These are phyloP conservation scores for Oidium heveae DNA, from an alignment of 2,329 filamentous ascomycete genomes.

Conservation along the genomic window DNA sequence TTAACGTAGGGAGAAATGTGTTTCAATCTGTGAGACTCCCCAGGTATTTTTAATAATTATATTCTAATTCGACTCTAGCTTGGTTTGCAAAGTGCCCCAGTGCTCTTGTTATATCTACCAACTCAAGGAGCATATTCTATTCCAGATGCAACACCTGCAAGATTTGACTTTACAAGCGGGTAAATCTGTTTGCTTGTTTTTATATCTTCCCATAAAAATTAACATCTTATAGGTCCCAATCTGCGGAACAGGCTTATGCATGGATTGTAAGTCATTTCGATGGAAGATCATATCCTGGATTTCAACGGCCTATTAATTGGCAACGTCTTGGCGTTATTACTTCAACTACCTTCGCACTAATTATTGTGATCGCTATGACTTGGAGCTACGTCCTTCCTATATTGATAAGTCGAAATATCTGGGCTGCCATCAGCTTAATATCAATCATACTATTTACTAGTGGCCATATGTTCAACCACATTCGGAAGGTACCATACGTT, in stretches of 20 bases:
- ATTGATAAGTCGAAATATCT: constrained; percentile 73
- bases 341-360: constrained; percentile 40
- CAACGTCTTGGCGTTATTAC: constrained; percentile 42
- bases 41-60: background rate
- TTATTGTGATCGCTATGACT: constrained; percentile 44
- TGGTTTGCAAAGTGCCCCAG: constrained; percentile 77
- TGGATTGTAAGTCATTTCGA: constrained; percentile 64
- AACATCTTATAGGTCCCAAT: constrained; percentile 29
- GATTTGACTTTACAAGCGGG: constrained; percentile 71
- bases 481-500: constrained; percentile 85
- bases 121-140: constrained; percentile 61
- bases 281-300: constrained; percentile 48
- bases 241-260: constrained; percentile 50
- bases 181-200: constrained; percentile 19
- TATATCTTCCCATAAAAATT: constrained; percentile 2
- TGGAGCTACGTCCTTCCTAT: constrained; percentile 61
- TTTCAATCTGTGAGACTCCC: constrained; percentile 50
- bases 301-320: constrained; percentile 75
- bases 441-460: constrained; percentile 79
- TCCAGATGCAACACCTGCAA: constrained; percentile 37
- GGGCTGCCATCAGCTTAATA: constrained; percentile 76
- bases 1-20: constrained; percentile 53
- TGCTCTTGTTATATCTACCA: constrained; percentile 68
- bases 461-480: constrained; percentile 99
- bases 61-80: constrained; percentile 29